Evolutionary conservation across 805 yeast species (phyloP), one percentile per base, ranked within the genome.

Genomic region (Ogataea zsoltii): DNA sequence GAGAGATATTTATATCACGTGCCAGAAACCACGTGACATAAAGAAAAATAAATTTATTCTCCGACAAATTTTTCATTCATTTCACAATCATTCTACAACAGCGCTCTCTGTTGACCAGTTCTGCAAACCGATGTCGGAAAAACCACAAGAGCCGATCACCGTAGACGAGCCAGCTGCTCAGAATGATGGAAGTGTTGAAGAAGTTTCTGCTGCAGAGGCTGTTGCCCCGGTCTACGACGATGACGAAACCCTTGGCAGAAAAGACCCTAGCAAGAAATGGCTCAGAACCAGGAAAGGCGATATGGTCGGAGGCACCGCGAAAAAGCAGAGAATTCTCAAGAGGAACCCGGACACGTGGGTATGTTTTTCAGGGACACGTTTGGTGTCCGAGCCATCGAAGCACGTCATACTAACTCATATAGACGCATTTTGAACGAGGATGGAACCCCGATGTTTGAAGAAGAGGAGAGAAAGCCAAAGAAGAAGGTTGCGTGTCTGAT

Each of bases 401-500:
- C n/a, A n/a, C n/a, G n/a, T n/a, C n/a, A n/a, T 21, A 5, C 26
- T 37, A 11, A 12, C 21, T n/a, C n/a, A 2, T 28, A 4, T 47
- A 68, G 72, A 68, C 80, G 59, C 50, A 71, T 59, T 55, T 49
- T 80, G 63, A 90, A 84, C 62, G 85, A 71, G 14, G 66, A 80
- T 23, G 92, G 91, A 11, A 74, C 79, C 28, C 82, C 83, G 2
- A 63, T 80, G 33, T 80, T 75, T 33, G 50, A 50, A 7, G 74
- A 71, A 45, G 87, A 80, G 51, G 65, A 65, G 29, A 75, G 90
- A 65, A 79, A 76, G 51, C 96, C 98, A 17, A 91, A 91, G 74
- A 79, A 81, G 57, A 91, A 91, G 62, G 96, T 89, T 17, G 97
- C 96, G 0, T 81, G 86, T 58, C 75, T 88, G 81, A 74, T 91